Percentiles rank a stretch among this genome's conserved stretches.
Conservation (phyloP, 2,329 filamentous ascomycete genomes). For the Neopestalotiopsis clavispora region DNA sequence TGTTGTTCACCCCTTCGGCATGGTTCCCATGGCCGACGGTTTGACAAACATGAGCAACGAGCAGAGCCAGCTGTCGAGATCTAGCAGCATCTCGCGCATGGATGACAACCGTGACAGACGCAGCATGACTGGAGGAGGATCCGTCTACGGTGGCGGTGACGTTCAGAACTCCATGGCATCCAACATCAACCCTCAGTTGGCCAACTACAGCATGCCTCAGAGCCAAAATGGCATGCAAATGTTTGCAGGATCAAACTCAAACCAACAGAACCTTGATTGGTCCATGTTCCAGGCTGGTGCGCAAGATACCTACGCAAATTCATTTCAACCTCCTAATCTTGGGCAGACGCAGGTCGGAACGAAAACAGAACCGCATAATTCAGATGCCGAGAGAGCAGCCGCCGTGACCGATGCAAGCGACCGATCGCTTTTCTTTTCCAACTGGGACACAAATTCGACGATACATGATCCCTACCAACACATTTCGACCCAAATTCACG, state of each 20-base stretch:
- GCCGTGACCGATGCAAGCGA: conserved; percentile 46
- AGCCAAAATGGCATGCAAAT: conserved; percentile 68
- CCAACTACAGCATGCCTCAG: conserved; percentile 67
- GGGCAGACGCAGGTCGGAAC: conserved; percentile 71
- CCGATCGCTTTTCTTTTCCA: conserved; percentile 52
- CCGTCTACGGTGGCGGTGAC: conserved; percentile 59
- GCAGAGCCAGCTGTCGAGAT: conserved; percentile 66
- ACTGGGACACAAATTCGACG: conserved; percentile 52
- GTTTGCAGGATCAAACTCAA: conserved; percentile 64
- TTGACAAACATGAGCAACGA: conserved; percentile 65
- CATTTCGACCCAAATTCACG: conserved; percentile 60
- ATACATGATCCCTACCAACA: conserved; percentile 56
- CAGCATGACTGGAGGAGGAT: conserved; percentile 53
- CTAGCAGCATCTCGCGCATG: conserved; percentile 64
- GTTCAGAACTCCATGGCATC: conserved; percentile 65
- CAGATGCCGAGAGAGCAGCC: conserved; percentile 52
- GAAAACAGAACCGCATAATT: conserved; percentile 66
- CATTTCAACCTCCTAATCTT: conserved; percentile 68
- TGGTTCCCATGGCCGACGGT: conserved; percentile 60
- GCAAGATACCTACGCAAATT: conserved; percentile 68
- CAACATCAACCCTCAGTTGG: conserved; percentile 66
- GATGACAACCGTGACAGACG: conserved; percentile 63
- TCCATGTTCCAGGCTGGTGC: conserved; percentile 76
- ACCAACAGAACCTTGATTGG: conserved; percentile 74
- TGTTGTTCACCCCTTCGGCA: conserved; percentile 63